Percentiles rank a stretch among this genome's conserved stretches.
Conservation (phyloP, 1,139 yeast species). For the Hansenula sp. region DNA sequence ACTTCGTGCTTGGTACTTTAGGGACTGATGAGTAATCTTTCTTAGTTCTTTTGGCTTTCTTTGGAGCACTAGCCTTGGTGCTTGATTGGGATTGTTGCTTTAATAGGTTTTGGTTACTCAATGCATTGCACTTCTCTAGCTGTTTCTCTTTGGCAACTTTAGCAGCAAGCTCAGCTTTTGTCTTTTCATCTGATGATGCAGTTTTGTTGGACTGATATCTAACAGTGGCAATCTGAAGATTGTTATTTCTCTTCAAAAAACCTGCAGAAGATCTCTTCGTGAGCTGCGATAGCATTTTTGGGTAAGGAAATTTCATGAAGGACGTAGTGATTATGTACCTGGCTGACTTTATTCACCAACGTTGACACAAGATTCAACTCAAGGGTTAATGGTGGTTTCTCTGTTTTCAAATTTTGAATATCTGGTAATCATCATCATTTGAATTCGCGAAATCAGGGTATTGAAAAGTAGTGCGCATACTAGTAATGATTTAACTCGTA, state of each 20-base stretch:
- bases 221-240: neutral
- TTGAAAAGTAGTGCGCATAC: too few relatives aligned
- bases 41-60: constrained; percentile 8
- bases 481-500: too few relatives aligned
- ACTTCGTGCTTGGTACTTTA: constrained; percentile 16
- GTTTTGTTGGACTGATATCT: constrained; percentile 10
- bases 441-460: too few relatives aligned
- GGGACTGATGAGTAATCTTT: constrained; percentile 22
- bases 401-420: too few relatives aligned
- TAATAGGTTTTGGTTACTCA: constrained; percentile 20
- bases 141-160: constrained; percentile 12
- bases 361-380: too few relatives aligned
- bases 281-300: constrained; percentile 1
- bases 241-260: neutral
- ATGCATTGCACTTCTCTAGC: constrained; percentile 13
- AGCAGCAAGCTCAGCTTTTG: constrained; percentile 15
- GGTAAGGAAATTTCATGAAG: neutral
- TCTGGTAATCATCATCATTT: too few relatives aligned
- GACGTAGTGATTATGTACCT: too few relatives aligned
- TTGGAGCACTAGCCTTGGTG: neutral
- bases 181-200: constrained; percentile 7
- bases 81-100: neutral
- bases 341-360: too few relatives aligned
- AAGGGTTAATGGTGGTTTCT: too few relatives aligned
- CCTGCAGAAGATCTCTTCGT: constrained; percentile 1